A percentile compares a stretch with the other conserved stretches of the same genome.
phyloP scores from a whole-genome alignment of 192 early-diverging fungal genomes.

The Entomortierella lignicola region DNA sequence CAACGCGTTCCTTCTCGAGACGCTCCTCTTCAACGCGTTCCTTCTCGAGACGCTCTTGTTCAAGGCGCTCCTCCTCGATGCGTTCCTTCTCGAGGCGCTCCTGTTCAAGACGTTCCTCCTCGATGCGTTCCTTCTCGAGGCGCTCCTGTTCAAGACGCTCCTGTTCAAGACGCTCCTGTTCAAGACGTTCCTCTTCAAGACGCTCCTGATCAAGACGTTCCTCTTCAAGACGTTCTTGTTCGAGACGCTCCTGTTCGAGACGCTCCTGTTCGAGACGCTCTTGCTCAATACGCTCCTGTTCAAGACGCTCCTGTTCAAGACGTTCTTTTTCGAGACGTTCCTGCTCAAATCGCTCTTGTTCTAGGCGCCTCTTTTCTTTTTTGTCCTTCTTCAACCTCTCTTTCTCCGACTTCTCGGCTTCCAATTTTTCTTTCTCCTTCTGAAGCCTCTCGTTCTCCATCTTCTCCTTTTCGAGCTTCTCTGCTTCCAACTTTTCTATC shows the following conservation, averaged over 20 bases:
- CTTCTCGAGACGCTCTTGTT: slow-evolving; percentile 8
- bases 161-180: slow-evolving; percentile 20
- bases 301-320: neutral
- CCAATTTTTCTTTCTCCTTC: neutral
- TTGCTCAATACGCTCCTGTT: slow-evolving; percentile 12
- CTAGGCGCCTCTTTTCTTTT: neutral
- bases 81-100: slow-evolving; percentile 8
- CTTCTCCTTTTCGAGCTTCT: neutral
- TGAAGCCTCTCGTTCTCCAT: neutral
- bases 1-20: slow-evolving; percentile 9
- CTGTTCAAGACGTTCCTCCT: slow-evolving; percentile 9
- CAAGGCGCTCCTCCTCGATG: slow-evolving; percentile 3
- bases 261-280: slow-evolving; percentile 13
- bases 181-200: slow-evolving; percentile 14
- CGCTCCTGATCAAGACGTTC: slow-evolving; percentile 18
- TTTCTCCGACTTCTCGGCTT: neutral
- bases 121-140: slow-evolving; percentile 6
- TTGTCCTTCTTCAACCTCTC: neutral
- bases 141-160: slow-evolving; percentile 7
- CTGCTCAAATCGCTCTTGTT: slow-evolving; percentile 1
- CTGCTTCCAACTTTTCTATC: neutral
- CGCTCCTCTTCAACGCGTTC: slow-evolving; percentile 20
- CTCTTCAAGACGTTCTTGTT: slow-evolving; percentile 16
- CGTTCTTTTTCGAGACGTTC: slow-evolving; percentile 2
- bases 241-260: slow-evolving; percentile 22